These are phyloP conservation scores for Musa itinerans DNA, from an alignment of 176 grass and related monocot genomes.

Conservation along the genomic window DNA sequence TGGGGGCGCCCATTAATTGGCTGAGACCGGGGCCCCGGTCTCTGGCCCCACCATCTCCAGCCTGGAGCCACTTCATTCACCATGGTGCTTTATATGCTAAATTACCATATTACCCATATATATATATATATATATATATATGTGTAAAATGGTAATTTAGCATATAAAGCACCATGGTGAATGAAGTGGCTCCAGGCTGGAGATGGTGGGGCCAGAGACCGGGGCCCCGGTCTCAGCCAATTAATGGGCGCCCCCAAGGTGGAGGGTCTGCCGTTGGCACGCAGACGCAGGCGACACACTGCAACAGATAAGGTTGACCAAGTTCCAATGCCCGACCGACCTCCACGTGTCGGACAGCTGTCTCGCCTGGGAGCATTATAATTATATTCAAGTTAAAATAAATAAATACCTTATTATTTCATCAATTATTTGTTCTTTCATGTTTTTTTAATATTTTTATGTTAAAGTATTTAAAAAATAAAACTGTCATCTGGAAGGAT, in stretches of 20 bases:
- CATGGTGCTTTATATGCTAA: not conserved
- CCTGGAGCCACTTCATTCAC: not conserved
- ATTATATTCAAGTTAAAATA: not conserved
- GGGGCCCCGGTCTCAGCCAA: too few relatives aligned
- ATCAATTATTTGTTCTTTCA: not conserved
- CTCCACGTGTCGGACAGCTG: slow-evolving; percentile 66
- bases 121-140: too few relatives aligned
- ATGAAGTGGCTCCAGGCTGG: not conserved
- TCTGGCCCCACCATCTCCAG: too few relatives aligned
- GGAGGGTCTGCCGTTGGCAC: too few relatives aligned
- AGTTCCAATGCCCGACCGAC: slow-evolving; percentile 21
- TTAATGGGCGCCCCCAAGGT: too few relatives aligned
- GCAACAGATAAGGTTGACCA: slow-evolving; percentile 32
- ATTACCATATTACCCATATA: not conserved
- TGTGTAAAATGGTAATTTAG: not conserved
- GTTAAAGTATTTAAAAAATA: too few relatives aligned
- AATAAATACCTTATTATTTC: not conserved
- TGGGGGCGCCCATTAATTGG: too few relatives aligned
- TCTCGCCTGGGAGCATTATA: slow-evolving; percentile 15
- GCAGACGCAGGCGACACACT: not conserved
- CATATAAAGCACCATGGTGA: not conserved
- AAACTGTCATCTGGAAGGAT: too few relatives aligned
- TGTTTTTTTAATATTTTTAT: too few relatives aligned
- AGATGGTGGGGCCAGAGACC: too few relatives aligned
- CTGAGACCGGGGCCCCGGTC: too few relatives aligned